Base-by-base conservation (phyloP, 2,329 filamentous ascomycete genomes). In the Colletotrichum sp. region DNA sequence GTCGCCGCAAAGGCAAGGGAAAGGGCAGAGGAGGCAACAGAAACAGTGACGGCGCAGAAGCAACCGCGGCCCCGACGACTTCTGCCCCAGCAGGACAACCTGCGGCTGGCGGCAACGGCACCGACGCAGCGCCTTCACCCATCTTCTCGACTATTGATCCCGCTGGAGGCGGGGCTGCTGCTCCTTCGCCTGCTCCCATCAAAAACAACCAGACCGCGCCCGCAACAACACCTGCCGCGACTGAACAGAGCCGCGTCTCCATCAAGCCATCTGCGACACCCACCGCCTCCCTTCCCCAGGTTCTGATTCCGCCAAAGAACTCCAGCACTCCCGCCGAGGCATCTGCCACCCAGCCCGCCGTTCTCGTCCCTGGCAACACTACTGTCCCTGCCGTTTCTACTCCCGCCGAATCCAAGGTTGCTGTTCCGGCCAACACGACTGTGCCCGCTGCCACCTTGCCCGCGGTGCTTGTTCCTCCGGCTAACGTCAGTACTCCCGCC, bases 211-310 rank as follows among this genome's bases (percentile, higher is more conserved):
- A 72, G 21, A 75, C 69, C 7, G 34, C 64, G 5, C 60, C 34
- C 1, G 52, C 64, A 5, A 43, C 32, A 34, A 30, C 28, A 18
- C 16, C 66, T 30, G 32, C 30, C 13, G 30, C 26, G 16, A 34
- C 24, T 13, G 73, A 48, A 13, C 39, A 67, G 30, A 70, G 67
- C 55, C 69, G 52, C 16, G 57, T 60, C 64, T 77, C 75, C 3
- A 76, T 76, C 52, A 76, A 48, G 61, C 72, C 70, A 34, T 61
- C 72, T 3, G 76, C 72, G 21, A 68, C 71, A 55, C 72, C 71
- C 28, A 67, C 39, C 30, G 39, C 57, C 28, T 43, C 73, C 21
- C 57, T 72, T 26, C 59, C 30, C 2, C 59, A 69, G 9, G 67
- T 39, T 7, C 63, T 60, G 2, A 34, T 67, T 12, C 70, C 63